Base-by-base conservation (phyloP, 2,329 filamentous ascomycete species). In the Aureobasidium sp. region DNA sequence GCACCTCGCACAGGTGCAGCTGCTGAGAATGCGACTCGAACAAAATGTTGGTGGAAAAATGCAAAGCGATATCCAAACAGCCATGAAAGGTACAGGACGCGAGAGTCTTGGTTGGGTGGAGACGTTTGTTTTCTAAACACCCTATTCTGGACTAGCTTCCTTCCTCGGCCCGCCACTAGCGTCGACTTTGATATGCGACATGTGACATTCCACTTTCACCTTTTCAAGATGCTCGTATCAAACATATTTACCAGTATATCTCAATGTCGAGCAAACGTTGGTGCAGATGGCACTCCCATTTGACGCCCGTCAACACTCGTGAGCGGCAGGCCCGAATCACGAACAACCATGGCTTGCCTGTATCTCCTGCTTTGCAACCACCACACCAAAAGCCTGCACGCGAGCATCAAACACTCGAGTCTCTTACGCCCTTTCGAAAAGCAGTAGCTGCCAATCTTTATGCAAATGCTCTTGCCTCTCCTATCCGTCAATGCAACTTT, bases 381-480 rank as follows among this genome's bases (percentile, higher is more conserved):
- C 6, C 14, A 8, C 16, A 40, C 7, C 19, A 38, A 24, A 32
- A 19, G 1, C 35, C 37, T 34, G 25, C n/a, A 14, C 48, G 48
- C 25, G 30, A 24, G 21, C 48, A 25, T 3, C 48, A 51, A 21
- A 6, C 48, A 3, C 48, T 51, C 7, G 25, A 41, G 6, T 35
- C 48, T 19, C 66, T 71, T 22, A 69, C 70, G 2, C 68, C 74
- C 2, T 79, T 88, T 55, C 79, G 84, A 61, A 73, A 71, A 54
- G 76, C 79, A 55, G 69, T 89, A 1, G 71, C 70, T 25, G 73
- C 74, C 32, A 90, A 86, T 58, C 74, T 83, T 2, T 88, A 79
- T 59, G 84, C 85, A 3, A 75, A 75, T 39, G 79, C 81, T 6
- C 75, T 90, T 19, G 78, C 79, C 25, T 78, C 78, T 0, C 79